A percentile compares a stretch with the other conserved stretches of the same genome.
phyloP scores from a whole-genome alignment of 75 land plant genomes.

The Selaginella moellendorffii region DNA sequence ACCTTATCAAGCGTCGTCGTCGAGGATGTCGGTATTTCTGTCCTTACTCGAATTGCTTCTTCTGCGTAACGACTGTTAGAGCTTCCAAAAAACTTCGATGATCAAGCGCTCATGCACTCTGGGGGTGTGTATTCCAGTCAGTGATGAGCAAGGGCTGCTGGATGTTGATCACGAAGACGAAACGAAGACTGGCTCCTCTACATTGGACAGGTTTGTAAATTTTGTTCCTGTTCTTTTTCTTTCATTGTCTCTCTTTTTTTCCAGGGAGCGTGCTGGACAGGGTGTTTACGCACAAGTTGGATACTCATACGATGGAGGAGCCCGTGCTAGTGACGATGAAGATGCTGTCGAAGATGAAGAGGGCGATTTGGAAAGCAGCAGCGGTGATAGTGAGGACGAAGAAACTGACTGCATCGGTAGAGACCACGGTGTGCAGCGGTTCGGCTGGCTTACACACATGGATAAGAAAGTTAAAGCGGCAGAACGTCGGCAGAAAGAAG shows the following conservation, averaged over 20 bases:
- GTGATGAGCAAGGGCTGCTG: slow-evolving; percentile 82
- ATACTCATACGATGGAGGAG: slow-evolving; percentile 79
- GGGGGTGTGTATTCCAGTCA: slow-evolving; percentile 40
- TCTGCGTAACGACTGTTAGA: slow-evolving; percentile 13
- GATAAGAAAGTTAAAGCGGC: slow-evolving; percentile 93
- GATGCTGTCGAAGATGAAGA: slow-evolving; percentile 51
- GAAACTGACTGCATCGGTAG: slow-evolving; percentile 69
- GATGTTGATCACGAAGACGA: slow-evolving; percentile 85
- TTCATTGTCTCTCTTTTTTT: not conserved
- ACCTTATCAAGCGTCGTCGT: slow-evolving; percentile 96
- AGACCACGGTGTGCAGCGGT: slow-evolving; percentile 85
- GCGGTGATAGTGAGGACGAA: slow-evolving; percentile 97
- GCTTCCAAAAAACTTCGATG: too few relatives aligned
- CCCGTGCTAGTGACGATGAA: slow-evolving; percentile 36
- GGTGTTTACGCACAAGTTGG: slow-evolving; percentile 95
- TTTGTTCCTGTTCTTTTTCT: not conserved
- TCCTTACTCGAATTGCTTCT: slow-evolving; percentile 12
- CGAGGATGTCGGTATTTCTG: slow-evolving; percentile 94
- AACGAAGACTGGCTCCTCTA: slow-evolving; percentile 40
- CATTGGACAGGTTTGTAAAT: slow-evolving; percentile 37
- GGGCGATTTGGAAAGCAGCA: slow-evolving; percentile 71
- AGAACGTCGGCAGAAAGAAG: slow-evolving; percentile 77
- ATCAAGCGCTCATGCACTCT: not conserved
- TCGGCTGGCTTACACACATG: slow-evolving; percentile 79
- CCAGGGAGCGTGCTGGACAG: slow-evolving; percentile 28